Percentiles rank a stretch among this genome's conserved stretches.
phyloP scores from a whole-genome alignment of 495 filamentous ascomycete genomes.

The Aspergillus cristatus region DNA sequence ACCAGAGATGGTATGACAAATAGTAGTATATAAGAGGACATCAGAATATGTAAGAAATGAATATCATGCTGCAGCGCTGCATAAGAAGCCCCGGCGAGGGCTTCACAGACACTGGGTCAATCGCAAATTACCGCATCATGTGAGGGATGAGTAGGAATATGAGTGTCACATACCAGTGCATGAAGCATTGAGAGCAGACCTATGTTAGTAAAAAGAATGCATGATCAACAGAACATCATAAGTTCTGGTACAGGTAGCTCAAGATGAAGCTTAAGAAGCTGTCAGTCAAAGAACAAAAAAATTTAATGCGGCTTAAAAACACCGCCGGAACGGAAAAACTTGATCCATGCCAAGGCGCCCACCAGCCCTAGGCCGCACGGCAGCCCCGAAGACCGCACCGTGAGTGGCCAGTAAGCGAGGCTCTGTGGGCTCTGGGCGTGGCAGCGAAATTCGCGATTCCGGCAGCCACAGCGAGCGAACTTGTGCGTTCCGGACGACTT shows the following conservation, averaged over 20 bases:
- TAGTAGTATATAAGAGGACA: slow-evolving; percentile 10
- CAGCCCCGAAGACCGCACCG: slow-evolving; percentile 6
- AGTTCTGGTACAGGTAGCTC: neutral
- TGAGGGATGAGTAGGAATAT: slow-evolving; percentile 12
- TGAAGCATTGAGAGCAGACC: no score
- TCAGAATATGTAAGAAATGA: slow-evolving; percentile 99
- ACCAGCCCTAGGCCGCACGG: slow-evolving; percentile 34
- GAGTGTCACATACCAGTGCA: slow-evolving; percentile 19
- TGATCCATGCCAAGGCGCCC: slow-evolving; percentile 9
- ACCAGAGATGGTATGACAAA: slow-evolving; percentile 10
- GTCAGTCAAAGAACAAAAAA: slow-evolving; percentile 4
- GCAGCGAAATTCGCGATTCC: slow-evolving; percentile 37
- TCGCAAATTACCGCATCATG: slow-evolving; percentile 99
- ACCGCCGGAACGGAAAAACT: slow-evolving; percentile 15
- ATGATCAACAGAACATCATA: no score
- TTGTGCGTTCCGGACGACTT: slow-evolving; percentile 28
- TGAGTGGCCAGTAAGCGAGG: slow-evolving; percentile 28
- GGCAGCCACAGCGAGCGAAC: slow-evolving; percentile 29
- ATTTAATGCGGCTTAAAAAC: slow-evolving; percentile 10
- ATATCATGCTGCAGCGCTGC: slow-evolving; percentile 70
- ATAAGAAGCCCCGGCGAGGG: slow-evolving; percentile 80
- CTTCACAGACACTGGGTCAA: slow-evolving; percentile 72
- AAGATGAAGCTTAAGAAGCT: neutral
- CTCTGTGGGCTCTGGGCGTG: slow-evolving; percentile 23
- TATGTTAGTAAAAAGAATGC: no score